A percentile compares a stretch with the other conserved stretches of the same genome.
Evolutionary conservation across 2,329 filamentous ascomycete species (phyloP).

Genomic region (Myotisia sp.): DNA sequence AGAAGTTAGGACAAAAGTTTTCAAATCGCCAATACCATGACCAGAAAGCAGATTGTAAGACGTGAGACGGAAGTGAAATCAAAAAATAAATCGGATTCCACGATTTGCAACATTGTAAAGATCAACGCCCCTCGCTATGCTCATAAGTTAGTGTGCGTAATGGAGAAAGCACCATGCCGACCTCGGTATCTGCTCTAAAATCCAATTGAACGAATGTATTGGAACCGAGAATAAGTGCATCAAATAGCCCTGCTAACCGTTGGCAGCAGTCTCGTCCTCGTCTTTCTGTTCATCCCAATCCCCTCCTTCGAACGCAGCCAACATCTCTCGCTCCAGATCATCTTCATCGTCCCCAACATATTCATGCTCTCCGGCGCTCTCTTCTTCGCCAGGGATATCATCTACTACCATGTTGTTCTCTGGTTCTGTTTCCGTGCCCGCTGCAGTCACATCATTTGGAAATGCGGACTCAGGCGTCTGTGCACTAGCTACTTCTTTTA

Average conservation of each 20-base stretch:
- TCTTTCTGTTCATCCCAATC: conserved; percentile 24
- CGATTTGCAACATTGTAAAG: too few relatives aligned
- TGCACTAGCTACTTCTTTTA: conserved; percentile 24
- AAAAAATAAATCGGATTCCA: neutral
- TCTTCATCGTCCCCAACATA: conserved; percentile 27
- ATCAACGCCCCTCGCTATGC: conserved; percentile 12
- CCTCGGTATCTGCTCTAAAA: too few relatives aligned
- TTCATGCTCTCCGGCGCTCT: conserved; percentile 2
- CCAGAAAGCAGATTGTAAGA: too few relatives aligned
- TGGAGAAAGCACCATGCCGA: too few relatives aligned
- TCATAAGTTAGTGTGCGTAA: conserved; percentile 1
- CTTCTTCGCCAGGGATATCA: conserved; percentile 7
- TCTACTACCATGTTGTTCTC: conserved; percentile 20
- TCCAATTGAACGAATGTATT: neutral
- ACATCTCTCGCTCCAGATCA: conserved; percentile 40
- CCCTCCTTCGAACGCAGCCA: conserved; percentile 43
- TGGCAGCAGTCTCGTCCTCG: conserved; percentile 19
- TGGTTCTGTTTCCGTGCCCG: conserved; percentile 34
- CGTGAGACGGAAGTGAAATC: too few relatives aligned
- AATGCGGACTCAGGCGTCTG: conserved; percentile 9
- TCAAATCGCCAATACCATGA: neutral
- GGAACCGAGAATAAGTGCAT: conserved; percentile 36
- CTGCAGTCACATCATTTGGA: conserved; percentile 44
- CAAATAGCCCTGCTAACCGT: conserved; percentile 27
- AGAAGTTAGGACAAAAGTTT: too few relatives aligned